Conservation (phyloP, 106 monocot species). For the Dioscorea alata region DNA sequence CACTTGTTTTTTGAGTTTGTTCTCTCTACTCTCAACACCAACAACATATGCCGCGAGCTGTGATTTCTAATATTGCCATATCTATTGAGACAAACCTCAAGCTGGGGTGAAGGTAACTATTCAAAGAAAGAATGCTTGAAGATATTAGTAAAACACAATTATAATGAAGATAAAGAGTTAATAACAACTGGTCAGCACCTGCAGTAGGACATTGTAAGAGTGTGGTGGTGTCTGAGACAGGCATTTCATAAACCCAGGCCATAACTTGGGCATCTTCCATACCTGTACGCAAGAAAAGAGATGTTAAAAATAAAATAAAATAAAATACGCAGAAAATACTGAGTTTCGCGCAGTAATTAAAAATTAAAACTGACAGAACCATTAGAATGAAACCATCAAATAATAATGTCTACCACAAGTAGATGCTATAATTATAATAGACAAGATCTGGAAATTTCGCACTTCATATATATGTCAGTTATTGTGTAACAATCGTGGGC, state of each 20-base stretch:
- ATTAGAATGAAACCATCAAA: background rate
- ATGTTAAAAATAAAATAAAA: background rate
- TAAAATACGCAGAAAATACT: background rate
- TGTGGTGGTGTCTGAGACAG: slow-evolving; percentile 89
- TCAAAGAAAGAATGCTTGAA: slow-evolving; percentile 6
- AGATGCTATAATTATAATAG: background rate
- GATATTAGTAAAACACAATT: slow-evolving; percentile 1
- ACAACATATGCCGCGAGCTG: slow-evolving; percentile 59
- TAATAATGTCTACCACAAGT: background rate
- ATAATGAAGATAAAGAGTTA: background rate
- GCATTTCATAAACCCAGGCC: slow-evolving; percentile 90
- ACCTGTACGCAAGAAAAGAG: slow-evolving; percentile 37
- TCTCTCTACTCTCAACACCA: too few relatives aligned
- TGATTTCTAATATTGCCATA: slow-evolving; percentile 53
- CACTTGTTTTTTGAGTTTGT: too few relatives aligned
- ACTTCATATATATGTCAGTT: background rate
- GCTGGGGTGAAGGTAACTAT: slow-evolving; percentile 80
- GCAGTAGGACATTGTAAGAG: slow-evolving; percentile 75
- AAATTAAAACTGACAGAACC: background rate
- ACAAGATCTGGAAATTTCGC: background rate
- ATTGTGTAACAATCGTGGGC: background rate
- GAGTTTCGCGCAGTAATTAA: background rate
- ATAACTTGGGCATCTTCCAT: slow-evolving; percentile 98
- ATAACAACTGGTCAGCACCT: slow-evolving; percentile 36
- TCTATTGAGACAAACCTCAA: slow-evolving; percentile 71